Evolutionary conservation across 2,329 filamentous ascomycete species (phyloP), one percentile per base, ranked within the genome.

Genomic region (Aspergillus sp.): DNA sequence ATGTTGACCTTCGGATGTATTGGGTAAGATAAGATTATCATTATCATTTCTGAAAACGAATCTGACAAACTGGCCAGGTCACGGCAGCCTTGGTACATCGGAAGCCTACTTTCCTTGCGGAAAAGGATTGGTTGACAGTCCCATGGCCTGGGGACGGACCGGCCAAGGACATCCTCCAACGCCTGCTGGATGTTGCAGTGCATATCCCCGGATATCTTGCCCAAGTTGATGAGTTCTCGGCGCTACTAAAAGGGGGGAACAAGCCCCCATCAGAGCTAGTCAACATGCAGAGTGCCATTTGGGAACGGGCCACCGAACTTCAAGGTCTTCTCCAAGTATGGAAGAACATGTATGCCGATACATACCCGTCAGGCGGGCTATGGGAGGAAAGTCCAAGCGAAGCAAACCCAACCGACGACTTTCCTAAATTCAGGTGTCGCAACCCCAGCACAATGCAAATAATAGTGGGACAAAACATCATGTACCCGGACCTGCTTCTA

Each of bases 1-100:
- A 60, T 49, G 66, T 71, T 12, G 69, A 70, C 52, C 63, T 71
- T n/a, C 67, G 69, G 17, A 58, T 70, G 12, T 71, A 70, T 47
- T 71, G 69, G 69, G 69, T 71, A 61, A 17, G 65, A 15, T 30
- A n/a, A 8, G 52, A 8, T 15, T 23, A 19, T 4, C 4, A 2
- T 28, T 15, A 6, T 21, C 5, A 15, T n/a, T 4, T 12, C 13
- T 36, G 3, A 6, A 25, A 8, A 19, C 10, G 9, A 12, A 1
- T 17, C 58, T 61, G 19, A 59, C 43, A 19, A 19, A 32, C 13
- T 12, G 19, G 15, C 17, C 47, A 71, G 69, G 65, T 70, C 21
- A 70, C 69, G 6, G 65, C 67, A 9, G 68, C 69, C 1, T 50
- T 71, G 32, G 64, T 65, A 12, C 63, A 63, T 28, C 63, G 69